A percentile compares a stretch with the other conserved stretches of the same genome.
Evolutionary conservation across 1,284 basidiomycete genomes (phyloP).

Genomic region (Cryptococcus amylolentus): DNA sequence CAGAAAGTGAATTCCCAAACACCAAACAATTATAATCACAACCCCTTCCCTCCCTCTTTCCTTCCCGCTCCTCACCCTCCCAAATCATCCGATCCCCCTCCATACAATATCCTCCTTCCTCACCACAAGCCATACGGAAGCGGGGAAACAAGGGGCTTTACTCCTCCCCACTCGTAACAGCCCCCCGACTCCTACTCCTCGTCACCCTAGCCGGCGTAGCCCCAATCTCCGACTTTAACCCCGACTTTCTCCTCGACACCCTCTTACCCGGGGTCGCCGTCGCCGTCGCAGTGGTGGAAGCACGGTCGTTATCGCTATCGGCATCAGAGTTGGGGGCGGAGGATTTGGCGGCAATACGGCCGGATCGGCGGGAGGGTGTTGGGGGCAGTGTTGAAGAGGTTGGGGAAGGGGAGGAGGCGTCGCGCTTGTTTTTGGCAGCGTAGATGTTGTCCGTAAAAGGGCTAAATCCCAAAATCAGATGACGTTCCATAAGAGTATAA

Average conservation of each 20-base stretch:
- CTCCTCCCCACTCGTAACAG: constrained; percentile 31
- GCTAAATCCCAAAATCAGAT: constrained; percentile 12
- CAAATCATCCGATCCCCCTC: not conserved
- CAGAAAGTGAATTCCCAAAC: not conserved
- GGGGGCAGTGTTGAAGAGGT: constrained; percentile 9
- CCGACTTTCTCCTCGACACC: constrained; percentile 3
- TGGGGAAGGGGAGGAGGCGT: constrained; percentile 14
- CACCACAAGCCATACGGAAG: no score
- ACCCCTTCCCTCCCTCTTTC: not conserved
- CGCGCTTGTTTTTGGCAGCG: constrained; percentile 27
- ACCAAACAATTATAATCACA: not conserved
- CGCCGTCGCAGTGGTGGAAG: constrained; percentile 8
- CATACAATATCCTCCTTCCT: not conserved
- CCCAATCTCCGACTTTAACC: constrained; percentile 5
- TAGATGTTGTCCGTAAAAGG: constrained; percentile 53
- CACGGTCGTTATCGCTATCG: constrained; percentile 6
- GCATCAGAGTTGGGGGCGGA: constrained; percentile 11
- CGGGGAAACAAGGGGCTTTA: constrained; percentile 3
- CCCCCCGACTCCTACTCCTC: constrained; percentile 43
- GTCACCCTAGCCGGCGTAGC: constrained; percentile 36
- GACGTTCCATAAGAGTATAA: not conserved
- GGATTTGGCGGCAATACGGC: constrained; percentile 20
- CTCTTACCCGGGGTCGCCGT: constrained; percentile 10
- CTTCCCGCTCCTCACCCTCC: not conserved
- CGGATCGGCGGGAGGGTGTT: constrained; percentile 24